phyloP scores from a whole-genome alignment of 163 green algal species.

The Volvox carteri region DNA sequence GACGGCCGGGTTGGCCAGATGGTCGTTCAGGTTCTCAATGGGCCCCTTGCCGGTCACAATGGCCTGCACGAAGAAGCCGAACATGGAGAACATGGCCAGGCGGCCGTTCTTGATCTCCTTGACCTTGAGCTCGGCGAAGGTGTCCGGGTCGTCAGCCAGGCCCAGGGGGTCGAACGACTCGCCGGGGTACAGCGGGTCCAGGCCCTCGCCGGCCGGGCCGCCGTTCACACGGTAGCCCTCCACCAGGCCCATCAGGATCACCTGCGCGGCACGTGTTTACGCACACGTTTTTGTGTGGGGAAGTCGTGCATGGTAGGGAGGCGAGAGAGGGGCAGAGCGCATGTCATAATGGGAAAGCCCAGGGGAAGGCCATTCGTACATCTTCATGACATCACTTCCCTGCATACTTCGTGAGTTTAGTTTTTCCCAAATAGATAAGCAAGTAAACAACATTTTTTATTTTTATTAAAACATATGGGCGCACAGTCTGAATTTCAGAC shows the following conservation, averaged over 20 bases:
- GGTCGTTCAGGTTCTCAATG: conserved; percentile 84
- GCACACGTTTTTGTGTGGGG: too few relatives aligned
- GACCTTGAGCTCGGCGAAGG: conserved; percentile 85
- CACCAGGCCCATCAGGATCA: conserved; percentile 90
- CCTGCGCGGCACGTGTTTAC: too few relatives aligned
- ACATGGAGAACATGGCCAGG: conserved; percentile 89
- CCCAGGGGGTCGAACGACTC: conserved; percentile 77
- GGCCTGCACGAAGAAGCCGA: conserved; percentile 91
- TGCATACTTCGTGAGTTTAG: too few relatives aligned
- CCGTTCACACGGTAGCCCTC: conserved; percentile 92
- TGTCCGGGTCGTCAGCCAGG: conserved; percentile 84
- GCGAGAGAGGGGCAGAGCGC: too few relatives aligned
- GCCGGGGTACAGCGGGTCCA: conserved; percentile 74
- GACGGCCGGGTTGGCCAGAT: conserved; percentile 81
- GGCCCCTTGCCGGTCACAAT: conserved; percentile 85
- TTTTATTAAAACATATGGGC: too few relatives aligned
- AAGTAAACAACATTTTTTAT: too few relatives aligned
- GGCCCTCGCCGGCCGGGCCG: conserved; percentile 74
- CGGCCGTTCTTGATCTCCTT: conserved; percentile 89
- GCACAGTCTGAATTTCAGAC: too few relatives aligned
- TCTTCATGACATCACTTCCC: too few relatives aligned
- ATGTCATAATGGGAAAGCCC: too few relatives aligned
- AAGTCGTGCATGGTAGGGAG: too few relatives aligned
- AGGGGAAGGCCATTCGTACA: too few relatives aligned
- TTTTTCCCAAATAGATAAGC: too few relatives aligned